Conservation (phyloP, 2,329 filamentous ascomycete species). For the Ceratocystis cacaofunesta region DNA sequence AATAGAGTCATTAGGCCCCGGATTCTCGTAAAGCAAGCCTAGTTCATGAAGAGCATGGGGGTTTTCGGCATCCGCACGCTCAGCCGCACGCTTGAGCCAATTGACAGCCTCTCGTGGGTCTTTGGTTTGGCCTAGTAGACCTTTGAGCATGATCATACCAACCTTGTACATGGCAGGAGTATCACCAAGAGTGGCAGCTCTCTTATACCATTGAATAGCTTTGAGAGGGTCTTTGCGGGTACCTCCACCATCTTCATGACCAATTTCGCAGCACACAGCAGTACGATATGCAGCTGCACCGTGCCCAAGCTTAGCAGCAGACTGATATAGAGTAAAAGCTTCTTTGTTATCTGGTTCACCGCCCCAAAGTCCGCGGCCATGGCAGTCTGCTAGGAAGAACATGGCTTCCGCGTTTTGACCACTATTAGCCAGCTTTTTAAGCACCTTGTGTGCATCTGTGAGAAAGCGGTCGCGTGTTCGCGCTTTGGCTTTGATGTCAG, state of each 20-base stretch:
- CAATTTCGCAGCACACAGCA: conserved; percentile 93
- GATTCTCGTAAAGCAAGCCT: conserved; percentile 49
- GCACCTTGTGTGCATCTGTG: conserved; percentile 71
- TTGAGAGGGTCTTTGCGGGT: conserved; percentile 83
- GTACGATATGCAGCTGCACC: conserved; percentile 80
- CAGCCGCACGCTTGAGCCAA: conserved; percentile 87
- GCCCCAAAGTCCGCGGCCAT: conserved; percentile 68
- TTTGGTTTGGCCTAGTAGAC: conserved; percentile 69
- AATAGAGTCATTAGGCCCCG: conserved; percentile 53
- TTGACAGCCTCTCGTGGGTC: conserved; percentile 75
- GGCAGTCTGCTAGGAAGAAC: conserved; percentile 84
- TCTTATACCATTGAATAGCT: conserved; percentile 96
- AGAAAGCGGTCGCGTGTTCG: conserved; percentile 73
- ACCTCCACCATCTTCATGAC: conserved; percentile 83
- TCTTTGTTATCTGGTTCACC: conserved; percentile 74
- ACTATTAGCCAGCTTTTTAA: conserved; percentile 65
- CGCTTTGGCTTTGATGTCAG: conserved; percentile 55
- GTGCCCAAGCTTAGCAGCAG: conserved; percentile 79
- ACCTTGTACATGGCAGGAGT: conserved; percentile 96
- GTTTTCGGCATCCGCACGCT: conserved; percentile 75
- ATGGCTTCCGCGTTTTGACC: conserved; percentile 69
- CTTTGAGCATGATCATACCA: conserved; percentile 90
- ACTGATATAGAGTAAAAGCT: conserved; percentile 85
- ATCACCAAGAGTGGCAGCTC: conserved; percentile 78
- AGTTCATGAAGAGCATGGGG: conserved; percentile 92